Base-by-base conservation (phyloP, 1,139 yeast species). In the Hemisphaericaspora xylanilytica region DNA sequence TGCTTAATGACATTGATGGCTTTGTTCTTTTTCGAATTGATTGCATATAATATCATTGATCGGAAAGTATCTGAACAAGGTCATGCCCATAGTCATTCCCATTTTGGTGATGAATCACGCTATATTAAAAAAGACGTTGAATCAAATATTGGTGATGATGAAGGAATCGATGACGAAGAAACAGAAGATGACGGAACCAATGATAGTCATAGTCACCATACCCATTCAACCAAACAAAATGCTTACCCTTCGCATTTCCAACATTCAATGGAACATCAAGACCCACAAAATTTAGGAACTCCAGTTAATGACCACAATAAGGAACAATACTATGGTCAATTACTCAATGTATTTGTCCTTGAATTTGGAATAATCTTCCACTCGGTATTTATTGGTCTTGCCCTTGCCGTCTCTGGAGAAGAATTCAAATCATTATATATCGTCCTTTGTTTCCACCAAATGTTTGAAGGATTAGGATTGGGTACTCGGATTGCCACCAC, bases 381-480 rank as follows among this genome's bases (percentile, higher is more conserved):
- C 63, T 85, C 95, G 3, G 81, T 85, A 2, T 81, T 86, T 56
- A 75, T 85, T 37, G 95, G 95, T 28, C 67, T 86, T 36, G 73
- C 90, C 0, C 67, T 86, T 42, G 88, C 92, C 3, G 80, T 80
- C 15, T 73, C 87, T 11, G 81, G 85, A 24, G 77, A 72, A 13
- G 95, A 87, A 58, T 88, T 87, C 58, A 75, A 69, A 38, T 77
- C 89, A 2, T 68, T 89, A 37, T 89, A 85, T 61, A 75, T 84
- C 50, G 97, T 88, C 13, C 62, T 89, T 39, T 81, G 85, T 3
- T 89, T 89, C 76, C 97, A 89, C 64, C 97, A 89, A 65, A 75
- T 85, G 67, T 89, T 89, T 59, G 97, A 89, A 69, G 97, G 97
- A 40, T 71, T 89, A 40, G 97, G 96, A 51, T 72, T 89, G 52